A percentile compares a stretch with the other conserved stretches of the same genome.
Evolutionary conservation across 768 basidiomycete species (phyloP).

Genomic region (Peribolospora kevripleyi): DNA sequence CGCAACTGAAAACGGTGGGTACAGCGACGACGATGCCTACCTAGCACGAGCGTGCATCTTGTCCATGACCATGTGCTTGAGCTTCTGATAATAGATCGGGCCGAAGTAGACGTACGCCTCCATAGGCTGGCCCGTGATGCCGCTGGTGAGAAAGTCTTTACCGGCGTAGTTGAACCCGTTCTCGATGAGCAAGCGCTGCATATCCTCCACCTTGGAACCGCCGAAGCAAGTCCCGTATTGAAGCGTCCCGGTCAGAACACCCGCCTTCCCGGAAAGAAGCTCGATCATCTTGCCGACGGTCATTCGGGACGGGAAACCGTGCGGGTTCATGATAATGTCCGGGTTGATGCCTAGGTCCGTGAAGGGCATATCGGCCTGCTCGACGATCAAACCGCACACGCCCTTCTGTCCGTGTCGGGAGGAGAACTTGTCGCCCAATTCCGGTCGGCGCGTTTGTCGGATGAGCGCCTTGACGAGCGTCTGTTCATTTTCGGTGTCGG

Average conservation of each 20-base stretch:
- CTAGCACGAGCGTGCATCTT: slow-evolving; percentile 99
- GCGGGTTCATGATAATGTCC: slow-evolving; percentile 99
- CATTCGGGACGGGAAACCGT: slow-evolving; percentile 86
- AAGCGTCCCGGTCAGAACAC: slow-evolving; percentile 64
- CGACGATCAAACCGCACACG: slow-evolving; percentile 93
- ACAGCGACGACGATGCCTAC: slow-evolving; percentile 22
- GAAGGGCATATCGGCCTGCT: slow-evolving; percentile 98
- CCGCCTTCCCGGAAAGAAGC: slow-evolving; percentile 85
- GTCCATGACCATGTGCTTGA: slow-evolving; percentile 71
- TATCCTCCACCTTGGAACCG: slow-evolving; percentile 95
- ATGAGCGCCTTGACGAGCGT: slow-evolving; percentile 91
- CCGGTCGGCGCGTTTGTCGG: slow-evolving; percentile 84
- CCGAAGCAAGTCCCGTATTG: slow-evolving; percentile 94
- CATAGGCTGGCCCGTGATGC: slow-evolving; percentile 86
- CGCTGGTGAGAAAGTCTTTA: slow-evolving; percentile 97
- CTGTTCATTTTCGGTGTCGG: slow-evolving; percentile 72
- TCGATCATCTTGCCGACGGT: slow-evolving; percentile 99
- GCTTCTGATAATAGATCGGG: slow-evolving; percentile 46
- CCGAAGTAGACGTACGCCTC: slow-evolving; percentile 98
- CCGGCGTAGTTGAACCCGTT: slow-evolving; percentile 90
- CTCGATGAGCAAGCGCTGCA: slow-evolving; percentile 86
- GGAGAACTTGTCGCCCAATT: slow-evolving; percentile 96
- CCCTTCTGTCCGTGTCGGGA: slow-evolving; percentile 97
- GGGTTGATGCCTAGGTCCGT: slow-evolving; percentile 71
- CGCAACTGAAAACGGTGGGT: background rate